Base-by-base conservation (phyloP, 2,329 filamentous ascomycete genomes). In the Botrytis deweyae region DNA sequence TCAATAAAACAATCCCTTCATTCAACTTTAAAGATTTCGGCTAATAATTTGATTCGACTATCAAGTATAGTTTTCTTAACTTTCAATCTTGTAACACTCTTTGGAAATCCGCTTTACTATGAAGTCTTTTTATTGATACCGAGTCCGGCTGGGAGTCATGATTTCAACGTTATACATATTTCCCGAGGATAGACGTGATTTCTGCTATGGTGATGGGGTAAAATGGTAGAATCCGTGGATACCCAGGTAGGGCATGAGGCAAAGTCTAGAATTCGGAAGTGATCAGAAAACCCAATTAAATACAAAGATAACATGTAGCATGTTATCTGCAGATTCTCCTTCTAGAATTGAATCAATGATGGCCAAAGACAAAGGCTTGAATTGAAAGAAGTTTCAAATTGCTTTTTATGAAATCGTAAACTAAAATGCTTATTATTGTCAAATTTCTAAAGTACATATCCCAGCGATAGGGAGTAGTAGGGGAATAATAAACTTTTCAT, bases 281-380 rank as follows among this genome's bases (percentile, higher is more conserved):
- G 49, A n/a, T n/a, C 10, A 16, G 12, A 52, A 52, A 52, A 14
- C 49, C 12, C 4, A 14, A n/a, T 6, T 14, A 52, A n/a, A n/a
- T 55, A 12, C 12, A 55, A n/a, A 16, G 25, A 55, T 16, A n/a
- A 52, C 4, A 38, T 38, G 36, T 44, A 55, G 2, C 29, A 29
- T 2, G 1, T 16, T 0, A 55, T n/a, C 7, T n/a, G 1, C 12
- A 25, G 12, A n/a, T n/a, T 55, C 5, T 16, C 2, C 1, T 5
- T 6, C 7, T 1, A 14, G 25, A 55, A n/a, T n/a, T 7, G 25
- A 55, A 55, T 16, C 4, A n/a, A 2, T 55, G 12, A 52, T 7
- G 1, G 49, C 49, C 6, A n/a, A 16, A 7, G n/a, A 55, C 7
- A 10, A 5, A n/a, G 25, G 12, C 25, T n/a, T 55, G 5, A 14